Evolutionary conservation across 495 filamentous ascomycete species (phyloP), one percentile per base, ranked within the genome.

Genomic region (Neurospora sp.): DNA sequence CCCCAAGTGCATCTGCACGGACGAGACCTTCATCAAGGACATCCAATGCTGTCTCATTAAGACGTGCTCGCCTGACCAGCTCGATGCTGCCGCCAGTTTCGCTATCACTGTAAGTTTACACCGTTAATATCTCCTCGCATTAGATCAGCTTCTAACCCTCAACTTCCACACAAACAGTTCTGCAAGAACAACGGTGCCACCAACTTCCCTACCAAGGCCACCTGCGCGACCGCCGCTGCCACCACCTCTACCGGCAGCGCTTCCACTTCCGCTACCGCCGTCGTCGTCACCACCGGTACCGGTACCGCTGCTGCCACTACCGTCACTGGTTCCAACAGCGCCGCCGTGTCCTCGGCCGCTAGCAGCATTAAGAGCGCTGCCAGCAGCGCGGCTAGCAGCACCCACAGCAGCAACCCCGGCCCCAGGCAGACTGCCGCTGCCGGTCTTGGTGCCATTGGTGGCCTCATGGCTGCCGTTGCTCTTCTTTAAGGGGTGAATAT

Each of bases 1-100:
- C 72, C 78, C 89, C 73, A 75, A 80, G 44, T 96, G 93, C 79
- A 93, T 94, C 76, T 96, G 93, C 82, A 75, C 73, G 12, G 82
- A 86, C 79, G 75, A 79, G 7, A 77, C 78, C 9, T 92, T 92
- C 83, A 84, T 97, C 72, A 75, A 65, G 42, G 74, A 80, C 40
- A 88, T 96, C 72, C 81, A 88, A 39, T 92, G 90, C 83, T 97
- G 93, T 78, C 83, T 96, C 8, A 77, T 80, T 5, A 77, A 75
- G 3, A 78, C 72, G 10, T 97, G 93, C 81, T 8, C 72, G 1
- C 78, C 79, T 0, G 90, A 92, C 45, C 87, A 92, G 78, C 45
- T 86, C 45, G 53, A 65, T 16, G 12, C 73, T 37, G 83, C 84
- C 18, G 74, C 82, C 40, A 39, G 22, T 37, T 84, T 78, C 59